Evolutionary conservation across 2,329 filamentous ascomycete species (phyloP).

Genomic region (Ophiobolus disseminans): DNA sequence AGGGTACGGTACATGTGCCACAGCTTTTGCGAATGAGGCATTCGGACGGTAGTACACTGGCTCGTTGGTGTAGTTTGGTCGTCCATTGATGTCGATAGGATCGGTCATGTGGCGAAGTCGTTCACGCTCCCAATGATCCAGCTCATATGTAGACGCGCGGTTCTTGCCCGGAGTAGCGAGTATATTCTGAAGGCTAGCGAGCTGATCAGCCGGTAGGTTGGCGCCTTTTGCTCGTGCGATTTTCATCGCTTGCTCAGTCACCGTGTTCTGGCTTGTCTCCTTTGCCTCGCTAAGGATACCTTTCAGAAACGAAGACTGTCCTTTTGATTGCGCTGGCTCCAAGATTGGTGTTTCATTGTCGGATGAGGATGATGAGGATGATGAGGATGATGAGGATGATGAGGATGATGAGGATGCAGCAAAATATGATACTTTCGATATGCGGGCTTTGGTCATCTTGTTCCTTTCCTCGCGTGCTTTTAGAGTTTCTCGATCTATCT

Average conservation of each 20-base stretch:
- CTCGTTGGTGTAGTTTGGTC: neutral
- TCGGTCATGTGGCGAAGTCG: neutral
- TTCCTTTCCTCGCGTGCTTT: neutral
- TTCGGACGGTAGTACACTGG: neutral
- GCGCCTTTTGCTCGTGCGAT: neutral
- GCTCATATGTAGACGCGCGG: neutral
- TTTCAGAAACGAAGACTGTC: neutral
- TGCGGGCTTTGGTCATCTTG: neutral
- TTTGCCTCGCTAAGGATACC: neutral
- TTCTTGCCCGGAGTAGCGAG: neutral
- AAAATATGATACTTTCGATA: neutral
- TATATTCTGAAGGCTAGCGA: neutral
- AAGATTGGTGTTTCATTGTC: neutral
- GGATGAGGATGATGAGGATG: neutral
- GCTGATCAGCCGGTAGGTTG: neutral
- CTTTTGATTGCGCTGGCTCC: neutral
- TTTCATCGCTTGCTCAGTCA: no score
- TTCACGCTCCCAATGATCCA: neutral
- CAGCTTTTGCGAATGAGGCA: neutral
- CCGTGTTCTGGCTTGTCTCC: neutral
- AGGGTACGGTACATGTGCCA: constrained; percentile 2
- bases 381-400: neutral
- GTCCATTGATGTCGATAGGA: constrained; percentile 1
- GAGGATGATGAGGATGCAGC: neutral
- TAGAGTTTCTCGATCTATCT: neutral